Base-by-base conservation (phyloP, 352 stramenopile species). In the Globisporangium solare region DNA sequence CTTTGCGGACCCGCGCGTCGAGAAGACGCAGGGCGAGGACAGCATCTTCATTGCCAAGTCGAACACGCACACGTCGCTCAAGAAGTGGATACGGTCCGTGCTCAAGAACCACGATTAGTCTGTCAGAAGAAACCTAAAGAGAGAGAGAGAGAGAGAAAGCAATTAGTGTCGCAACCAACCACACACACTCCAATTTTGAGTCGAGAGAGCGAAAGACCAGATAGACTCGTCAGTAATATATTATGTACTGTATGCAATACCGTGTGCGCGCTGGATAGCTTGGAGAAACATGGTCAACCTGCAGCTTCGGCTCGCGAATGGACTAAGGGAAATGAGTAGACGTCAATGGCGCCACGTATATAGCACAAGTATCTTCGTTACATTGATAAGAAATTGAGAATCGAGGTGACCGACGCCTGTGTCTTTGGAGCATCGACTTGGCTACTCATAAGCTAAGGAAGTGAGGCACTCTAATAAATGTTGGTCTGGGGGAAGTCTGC, bases 51-150 rank as follows among this genome's bases (percentile, higher is more conserved):
- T 84, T 54, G 67, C 67, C 66, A 86, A 86, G 67, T 82, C 76
- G 24, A 88, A 82, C 60, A 84, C 76, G 53, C 79, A 88, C 73
- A 81, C 68, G 49, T 87, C 75, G 45, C 67, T 90, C 47, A 83
- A 77, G 64, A 73, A 81, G 48, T 90, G 79, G 79, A 56, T 90
- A 47, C 71, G 74, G 31, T 86, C 79, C 11, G 74, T 88, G 56
- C 58, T 90, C 40, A 76, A 83, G 52, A 83, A 74, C 63, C 41
- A 63, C 41, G 56, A 57, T 50, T 57, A 40, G 39, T n/a, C 10
- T 35, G 27, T 35, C 27, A 35, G 27, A 35, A 35, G 27, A 35
- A 35, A 35, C 27, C 27, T 35, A 10, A 35, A 8, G 27, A 35
- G n/a, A n/a, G n/a, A n/a, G n/a, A n/a, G n/a, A n/a, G n/a, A n/a